Percentiles rank a stretch among this genome's conserved stretches.
These are phyloP conservation scores for Hypseocharis bilobata DNA, from an alignment of 441 rosid genomes.

Conservation along the genomic window DNA sequence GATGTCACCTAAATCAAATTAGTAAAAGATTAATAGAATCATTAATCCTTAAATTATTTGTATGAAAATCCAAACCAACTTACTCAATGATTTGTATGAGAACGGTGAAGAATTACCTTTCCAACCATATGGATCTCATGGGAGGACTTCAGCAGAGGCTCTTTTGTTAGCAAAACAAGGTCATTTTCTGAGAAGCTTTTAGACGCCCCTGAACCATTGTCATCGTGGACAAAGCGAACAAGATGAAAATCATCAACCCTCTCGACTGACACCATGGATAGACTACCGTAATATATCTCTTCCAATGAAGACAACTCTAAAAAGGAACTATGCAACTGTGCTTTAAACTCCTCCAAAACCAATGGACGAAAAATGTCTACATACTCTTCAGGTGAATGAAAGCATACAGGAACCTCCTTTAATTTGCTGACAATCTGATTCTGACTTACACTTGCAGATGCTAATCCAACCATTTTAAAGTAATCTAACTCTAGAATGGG, in stretches of 20 bases:
- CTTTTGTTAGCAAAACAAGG: constrained; percentile 83
- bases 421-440: constrained; percentile 38
- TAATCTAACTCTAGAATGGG: constrained; percentile 80
- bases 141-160: constrained; percentile 44
- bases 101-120: constrained; percentile 47
- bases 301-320: constrained; percentile 78
- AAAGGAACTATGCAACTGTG: constrained; percentile 76
- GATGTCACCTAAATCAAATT: neutral
- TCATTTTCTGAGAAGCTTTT: constrained; percentile 81
- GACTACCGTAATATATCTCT: constrained; percentile 61
- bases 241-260: constrained; percentile 95
- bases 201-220: constrained; percentile 42
- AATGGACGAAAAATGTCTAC: constrained; percentile 75
- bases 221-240: constrained; percentile 88
- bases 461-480: constrained; percentile 61
- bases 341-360: constrained; percentile 95
- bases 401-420: constrained; percentile 79
- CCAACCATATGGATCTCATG: constrained; percentile 74
- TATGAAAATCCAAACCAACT: constrained; percentile 3
- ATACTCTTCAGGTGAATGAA: constrained; percentile 77
- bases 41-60: neutral
- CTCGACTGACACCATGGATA: constrained; percentile 86
- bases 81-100: neutral
- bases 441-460: constrained; percentile 43
- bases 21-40: neutral